Conservation (phyloP, 1,284 basidiomycete species). For the Melampsora abietis-canadensis region DNA sequence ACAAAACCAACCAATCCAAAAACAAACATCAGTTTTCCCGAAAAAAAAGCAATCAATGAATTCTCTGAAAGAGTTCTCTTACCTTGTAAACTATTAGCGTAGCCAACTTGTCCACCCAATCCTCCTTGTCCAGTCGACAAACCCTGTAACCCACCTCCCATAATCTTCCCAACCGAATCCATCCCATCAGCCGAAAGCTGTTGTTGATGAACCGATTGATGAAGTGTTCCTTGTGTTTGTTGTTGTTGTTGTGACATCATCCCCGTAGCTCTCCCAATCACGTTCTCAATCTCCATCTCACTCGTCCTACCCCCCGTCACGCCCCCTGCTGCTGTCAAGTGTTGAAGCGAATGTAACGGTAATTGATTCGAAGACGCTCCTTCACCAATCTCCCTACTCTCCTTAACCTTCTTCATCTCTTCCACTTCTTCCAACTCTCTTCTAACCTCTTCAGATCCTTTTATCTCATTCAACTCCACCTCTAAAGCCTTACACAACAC, state of each 20-base stretch:
- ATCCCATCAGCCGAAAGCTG: too few relatives aligned
- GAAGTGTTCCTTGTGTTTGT: neutral
- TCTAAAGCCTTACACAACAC: conserved; percentile 88
- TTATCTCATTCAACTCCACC: conserved; percentile 79
- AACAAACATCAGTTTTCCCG: neutral
- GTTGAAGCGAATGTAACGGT: too few relatives aligned
- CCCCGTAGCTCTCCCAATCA: conserved; percentile 37
- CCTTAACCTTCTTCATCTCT: too few relatives aligned
- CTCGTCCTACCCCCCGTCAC: too few relatives aligned
- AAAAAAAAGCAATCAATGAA: neutral
- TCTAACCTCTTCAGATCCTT: conserved; percentile 63
- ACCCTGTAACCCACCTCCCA: too few relatives aligned
- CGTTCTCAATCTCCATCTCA: conserved; percentile 19
- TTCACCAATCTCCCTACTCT: too few relatives aligned
- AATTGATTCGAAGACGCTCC: too few relatives aligned
- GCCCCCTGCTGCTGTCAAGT: too few relatives aligned
- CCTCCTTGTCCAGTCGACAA: conserved; percentile 6
- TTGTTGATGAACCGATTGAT: too few relatives aligned
- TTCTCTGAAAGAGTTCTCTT: neutral
- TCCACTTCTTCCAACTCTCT: conserved; percentile 13
- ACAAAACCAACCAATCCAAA: neutral
- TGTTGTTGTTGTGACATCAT: neutral
- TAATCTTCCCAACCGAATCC: too few relatives aligned
- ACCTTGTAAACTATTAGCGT: conserved; percentile 41
- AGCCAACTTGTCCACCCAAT: conserved; percentile 37